Percentiles rank a stretch among this genome's conserved stretches.
phyloP scores from a whole-genome alignment of 352 stramenopile species.

The Phytophthora parvispora region DNA sequence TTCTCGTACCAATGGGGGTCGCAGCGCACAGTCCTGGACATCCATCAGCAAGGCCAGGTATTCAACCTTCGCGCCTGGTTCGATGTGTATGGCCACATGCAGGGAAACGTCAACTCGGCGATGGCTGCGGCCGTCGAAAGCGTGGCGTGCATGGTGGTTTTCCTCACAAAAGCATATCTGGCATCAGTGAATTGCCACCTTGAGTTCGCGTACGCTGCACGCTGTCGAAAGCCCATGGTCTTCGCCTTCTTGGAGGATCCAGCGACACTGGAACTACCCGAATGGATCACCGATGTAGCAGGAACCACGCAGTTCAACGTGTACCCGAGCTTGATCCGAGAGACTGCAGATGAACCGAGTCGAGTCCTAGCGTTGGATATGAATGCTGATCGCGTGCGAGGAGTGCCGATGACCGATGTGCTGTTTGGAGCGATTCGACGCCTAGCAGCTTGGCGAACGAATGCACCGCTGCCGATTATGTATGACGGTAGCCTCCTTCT shows the following conservation, averaged over 20 bases:
- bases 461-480: conserved; percentile 28
- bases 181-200: conserved; percentile 66
- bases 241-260: conserved; percentile 58
- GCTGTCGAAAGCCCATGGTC: conserved; percentile 52
- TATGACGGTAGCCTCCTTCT: conserved; percentile 59
- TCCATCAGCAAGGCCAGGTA: conserved; percentile 54
- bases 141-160: conserved; percentile 65
- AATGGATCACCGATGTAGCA: conserved; percentile 48
- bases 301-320: conserved; percentile 45
- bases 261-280: conserved; percentile 30
- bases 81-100: conserved; percentile 72
- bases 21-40: conserved; percentile 46
- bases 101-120: conserved; percentile 71
- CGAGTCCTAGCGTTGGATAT: conserved; percentile 48
- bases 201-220: conserved; percentile 61
- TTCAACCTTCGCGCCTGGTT: conserved; percentile 58
- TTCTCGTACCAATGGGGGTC: conserved; percentile 71
- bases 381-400: conserved; percentile 31
- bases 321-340: conserved; percentile 39
- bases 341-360: conserved; percentile 4
- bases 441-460: conserved; percentile 40
- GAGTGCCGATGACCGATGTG: conserved; percentile 38
- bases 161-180: conserved; percentile 59
- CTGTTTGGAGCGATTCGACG: conserved; percentile 56
- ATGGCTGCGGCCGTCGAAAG: conserved; percentile 70